Evolutionary conservation across 352 stramenopile genomes (phyloP).

Genomic region (Phytopythium montanum): DNA sequence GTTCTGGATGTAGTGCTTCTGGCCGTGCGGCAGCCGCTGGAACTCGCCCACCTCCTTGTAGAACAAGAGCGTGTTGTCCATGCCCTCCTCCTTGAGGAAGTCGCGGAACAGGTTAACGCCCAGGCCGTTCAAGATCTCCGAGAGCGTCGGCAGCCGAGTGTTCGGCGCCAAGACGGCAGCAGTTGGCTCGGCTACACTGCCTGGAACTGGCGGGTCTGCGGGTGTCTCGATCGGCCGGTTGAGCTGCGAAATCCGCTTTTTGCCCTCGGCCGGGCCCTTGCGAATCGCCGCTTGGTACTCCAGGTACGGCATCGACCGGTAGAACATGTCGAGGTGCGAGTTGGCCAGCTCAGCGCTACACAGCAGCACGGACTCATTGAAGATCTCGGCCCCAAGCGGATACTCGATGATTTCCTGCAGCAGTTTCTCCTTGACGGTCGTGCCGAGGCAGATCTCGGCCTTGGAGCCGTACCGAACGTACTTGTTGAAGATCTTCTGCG

Average conservation of each 20-base stretch:
- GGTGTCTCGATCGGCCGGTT: not conserved
- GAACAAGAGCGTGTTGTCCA: conserved; percentile 59
- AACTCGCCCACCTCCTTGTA: conserved; percentile 77
- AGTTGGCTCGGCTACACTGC: not conserved
- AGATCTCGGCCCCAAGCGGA: conserved; percentile 40
- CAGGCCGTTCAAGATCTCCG: conserved; percentile 43
- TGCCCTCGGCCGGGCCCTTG: not conserved
- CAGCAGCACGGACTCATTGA: conserved; percentile 51
- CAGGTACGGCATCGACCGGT: conserved; percentile 37
- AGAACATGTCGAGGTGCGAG: conserved; percentile 58
- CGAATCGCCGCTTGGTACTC: conserved; percentile 28
- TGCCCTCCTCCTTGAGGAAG: conserved; percentile 45
- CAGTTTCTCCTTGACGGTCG: conserved; percentile 40
- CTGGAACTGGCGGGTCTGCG: not conserved
- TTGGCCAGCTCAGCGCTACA: conserved; percentile 63
- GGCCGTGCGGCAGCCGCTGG: conserved; percentile 56
- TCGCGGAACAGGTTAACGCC: conserved; percentile 54
- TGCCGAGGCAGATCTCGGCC: conserved; percentile 50
- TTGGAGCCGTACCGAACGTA: conserved; percentile 72
- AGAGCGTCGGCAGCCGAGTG: conserved; percentile 5
- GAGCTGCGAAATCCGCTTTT: not conserved
- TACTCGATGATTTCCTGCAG: conserved; percentile 43
- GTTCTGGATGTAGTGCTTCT: conserved; percentile 72
- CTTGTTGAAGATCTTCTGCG: conserved; percentile 79
- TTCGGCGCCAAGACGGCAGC: not conserved